Evolutionary conservation across 2,329 filamentous ascomycete genomes (phyloP).

Genomic region (Xylaria sp.): DNA sequence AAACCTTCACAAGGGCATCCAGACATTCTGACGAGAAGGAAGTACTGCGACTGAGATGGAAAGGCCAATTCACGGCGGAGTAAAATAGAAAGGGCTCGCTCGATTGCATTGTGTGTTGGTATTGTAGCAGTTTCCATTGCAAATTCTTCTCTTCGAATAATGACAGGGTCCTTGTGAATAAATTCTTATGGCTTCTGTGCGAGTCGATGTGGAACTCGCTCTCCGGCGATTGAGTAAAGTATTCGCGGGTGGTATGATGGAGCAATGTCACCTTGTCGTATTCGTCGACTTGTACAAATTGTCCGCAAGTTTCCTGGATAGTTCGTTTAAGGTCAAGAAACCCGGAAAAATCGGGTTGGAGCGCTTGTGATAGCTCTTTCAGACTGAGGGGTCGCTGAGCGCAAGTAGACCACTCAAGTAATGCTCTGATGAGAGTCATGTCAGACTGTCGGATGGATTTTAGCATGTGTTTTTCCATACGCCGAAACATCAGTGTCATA

Average conservation of each 20-base stretch:
- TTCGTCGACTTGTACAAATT: constrained; percentile 32
- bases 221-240: constrained; percentile 22
- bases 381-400: constrained; percentile 23
- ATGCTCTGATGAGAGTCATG: constrained; percentile 7
- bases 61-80: constrained; percentile 28
- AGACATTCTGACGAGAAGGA: neutral
- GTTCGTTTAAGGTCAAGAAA: constrained; percentile 34
- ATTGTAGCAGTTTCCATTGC: neutral
- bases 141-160: constrained; percentile 13
- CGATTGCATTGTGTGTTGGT: constrained; percentile 1
- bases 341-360: constrained; percentile 23
- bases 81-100: constrained; percentile 27
- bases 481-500: constrained; percentile 43
- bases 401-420: constrained; percentile 34
- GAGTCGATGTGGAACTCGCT: constrained; percentile 15
- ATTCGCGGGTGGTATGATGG: constrained; percentile 36
- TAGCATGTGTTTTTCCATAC: constrained; percentile 28
- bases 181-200: neutral
- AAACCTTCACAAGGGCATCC: constrained; percentile 20
- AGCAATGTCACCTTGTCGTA: constrained; percentile 24
- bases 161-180: constrained; percentile 1
- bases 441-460: constrained; percentile 21
- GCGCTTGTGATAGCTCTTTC: constrained; percentile 28
- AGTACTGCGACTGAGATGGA: neutral
- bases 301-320: constrained; percentile 30